These are phyloP conservation scores for Penicillium sp. DNA, from an alignment of 2,329 filamentous ascomycete species.

Conservation along the genomic window DNA sequence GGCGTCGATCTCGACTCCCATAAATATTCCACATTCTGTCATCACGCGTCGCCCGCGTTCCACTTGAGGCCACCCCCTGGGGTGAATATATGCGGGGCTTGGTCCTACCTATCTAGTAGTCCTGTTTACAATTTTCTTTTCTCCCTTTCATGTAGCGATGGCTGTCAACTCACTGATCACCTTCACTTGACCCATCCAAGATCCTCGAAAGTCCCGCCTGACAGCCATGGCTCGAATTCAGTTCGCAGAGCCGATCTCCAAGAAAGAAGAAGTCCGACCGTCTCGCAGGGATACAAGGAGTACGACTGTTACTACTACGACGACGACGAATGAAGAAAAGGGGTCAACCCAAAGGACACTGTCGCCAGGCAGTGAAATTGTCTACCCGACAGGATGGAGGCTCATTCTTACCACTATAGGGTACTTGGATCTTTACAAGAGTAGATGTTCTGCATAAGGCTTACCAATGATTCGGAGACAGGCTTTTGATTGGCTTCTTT, in stretches of 20 bases:
- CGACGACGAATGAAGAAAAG: conserved; percentile 22
- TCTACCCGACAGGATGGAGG: conserved; percentile 32
- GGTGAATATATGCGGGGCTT: conserved; percentile 31
- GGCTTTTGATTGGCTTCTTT: conserved; percentile 36
- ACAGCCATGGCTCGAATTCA: conserved; percentile 28
- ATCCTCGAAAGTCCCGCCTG: conserved; percentile 15
- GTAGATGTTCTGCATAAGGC: neutral
- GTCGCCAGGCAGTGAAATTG: conserved; percentile 31
- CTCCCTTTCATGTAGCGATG: conserved; percentile 19
- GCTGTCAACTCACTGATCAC: conserved; percentile 18
- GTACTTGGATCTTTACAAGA: conserved; percentile 13
- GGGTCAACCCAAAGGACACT: conserved; percentile 25
- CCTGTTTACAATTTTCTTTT: conserved; percentile 25
- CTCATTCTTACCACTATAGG: conserved; percentile 27
- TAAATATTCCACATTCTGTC: conserved; percentile 34
- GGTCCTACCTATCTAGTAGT: conserved; percentile 27
- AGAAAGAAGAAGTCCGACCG: neutral
- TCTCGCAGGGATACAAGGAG: conserved; percentile 1
- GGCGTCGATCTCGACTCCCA: conserved; percentile 27
- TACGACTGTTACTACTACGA: neutral
- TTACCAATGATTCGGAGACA: conserved; percentile 13
- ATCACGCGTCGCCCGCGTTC: conserved; percentile 32
- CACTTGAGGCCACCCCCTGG: conserved; percentile 27
- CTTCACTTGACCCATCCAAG: conserved; percentile 18
- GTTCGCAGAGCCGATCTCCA: conserved; percentile 26